Evolutionary conservation across 257 asterid species (phyloP), one percentile per base, ranked within the genome.

Genomic region (Scutellaria minor): DNA sequence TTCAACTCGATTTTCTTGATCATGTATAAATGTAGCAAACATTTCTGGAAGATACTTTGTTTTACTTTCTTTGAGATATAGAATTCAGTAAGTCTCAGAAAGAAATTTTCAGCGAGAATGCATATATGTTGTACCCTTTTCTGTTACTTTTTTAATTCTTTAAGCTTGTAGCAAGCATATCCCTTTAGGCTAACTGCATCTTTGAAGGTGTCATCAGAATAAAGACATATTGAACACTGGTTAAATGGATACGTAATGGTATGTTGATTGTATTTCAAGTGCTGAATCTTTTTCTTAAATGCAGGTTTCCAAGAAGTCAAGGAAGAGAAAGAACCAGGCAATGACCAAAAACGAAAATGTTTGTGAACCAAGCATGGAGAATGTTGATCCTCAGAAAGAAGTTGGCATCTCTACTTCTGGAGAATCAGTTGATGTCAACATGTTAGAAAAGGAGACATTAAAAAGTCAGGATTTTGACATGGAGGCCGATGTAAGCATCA

Each of bases 251-350:
- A 24, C 52, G 50, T 20, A 76, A 24, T n/a, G 13, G 55, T 44
- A 66, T 31, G 40, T 44, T 37, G 4, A 22, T 45, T 14, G 8
- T 63, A 51, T 56, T 61, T 64, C 52, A 68, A 41, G n/a, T 71
- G 62, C 50, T 73, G 42, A 71, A 20, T 46, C 57, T 78, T 64
- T 54, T 68, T 83, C 75, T 42, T 76, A 82, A 64, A 31, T 76
- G 73, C 76, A 90, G 99, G 97, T 92, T 68, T 84, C 99, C 7
- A 95, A 81, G 76, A 92, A 88, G 82, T 77, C 77, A 37, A 90
- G 96, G 85, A 90, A 83, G 86, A 91, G 79, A 82, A 88, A 70
- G 78, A 91, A 87, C 76, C 80, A 79, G 64, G 15, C 79, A 41
- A 67, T 31, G 27, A 72, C 63, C 76, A 84, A 77, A 79, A 78